Evolutionary conservation across 2,329 filamentous ascomycete species (phyloP), one percentile per base, ranked within the genome.

Genomic region (Hymenoscyphus salicellus): DNA sequence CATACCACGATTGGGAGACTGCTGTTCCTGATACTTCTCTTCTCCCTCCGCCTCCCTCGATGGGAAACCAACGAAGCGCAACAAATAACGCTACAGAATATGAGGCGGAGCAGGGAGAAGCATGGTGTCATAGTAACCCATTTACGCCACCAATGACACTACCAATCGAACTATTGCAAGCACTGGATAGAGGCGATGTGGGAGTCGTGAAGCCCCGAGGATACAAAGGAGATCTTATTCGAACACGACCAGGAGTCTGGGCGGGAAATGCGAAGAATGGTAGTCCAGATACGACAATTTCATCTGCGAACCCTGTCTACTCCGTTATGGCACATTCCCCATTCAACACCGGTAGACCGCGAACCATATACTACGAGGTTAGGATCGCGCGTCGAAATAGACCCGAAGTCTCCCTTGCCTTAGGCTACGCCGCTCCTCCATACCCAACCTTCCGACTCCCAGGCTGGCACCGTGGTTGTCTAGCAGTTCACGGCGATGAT

Each of bases 401-500:
- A 23, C 62, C 66, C 23, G 81, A 83, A 64, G 77, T 82, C 60
- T 78, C 77, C 46, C 78, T 93, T 0, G 89, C 87, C 0, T 74
- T 94, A 10, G 91, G 91, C 10, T 92, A 87, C 75, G 79, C 84
- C 0, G 90, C 90, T 1, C 84, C 89, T 58, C 91, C 91, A 7
- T 94, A 93, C 73, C 91, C 91, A 6, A 81, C 83, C 0, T 94
- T 92, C 79, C 84, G 91, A 7, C 83, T 93, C 65, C 91, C 91
- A 0, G 91, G 91, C 1, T 94, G 91, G 91, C 89, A 95, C 74
- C 84, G 91, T 38, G 91, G 85, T 20, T 89, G 86, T 68, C 73
- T 93, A 16, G 91, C 82, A 1, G 86, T 94, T n/a, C 91, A 94
- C 74, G 87, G 89, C 57, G 91, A 94, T 75, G 91, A 94, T 75